phyloP scores from a whole-genome alignment of 2,329 filamentous ascomycete genomes.

The Aspergillus sp. region DNA sequence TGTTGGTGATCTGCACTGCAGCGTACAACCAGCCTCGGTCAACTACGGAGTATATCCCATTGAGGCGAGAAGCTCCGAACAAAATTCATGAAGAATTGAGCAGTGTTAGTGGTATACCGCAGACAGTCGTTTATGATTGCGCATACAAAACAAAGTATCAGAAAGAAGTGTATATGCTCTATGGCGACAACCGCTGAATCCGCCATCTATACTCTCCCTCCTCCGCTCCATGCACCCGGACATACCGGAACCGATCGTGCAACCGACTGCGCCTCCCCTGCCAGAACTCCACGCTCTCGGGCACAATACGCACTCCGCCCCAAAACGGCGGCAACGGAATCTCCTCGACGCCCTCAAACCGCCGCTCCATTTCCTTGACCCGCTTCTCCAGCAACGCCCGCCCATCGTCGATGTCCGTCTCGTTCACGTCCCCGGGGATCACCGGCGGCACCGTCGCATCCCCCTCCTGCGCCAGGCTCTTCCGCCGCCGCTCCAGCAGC shows the following conservation, averaged over 20 bases:
- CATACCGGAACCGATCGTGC: constrained; percentile 91
- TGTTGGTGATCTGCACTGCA: too few species aligned
- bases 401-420: constrained; percentile 58
- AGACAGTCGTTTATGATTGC: too few species aligned
- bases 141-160: too few species aligned
- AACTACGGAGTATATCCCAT: too few species aligned
- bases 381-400: constrained; percentile 71
- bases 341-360: constrained; percentile 70
- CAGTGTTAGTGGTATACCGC: too few species aligned
- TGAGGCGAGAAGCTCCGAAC: too few species aligned
- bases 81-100: too few species aligned
- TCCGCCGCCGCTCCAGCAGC: constrained; percentile 23
- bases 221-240: constrained; percentile 63
- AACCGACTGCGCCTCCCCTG: constrained; percentile 85
- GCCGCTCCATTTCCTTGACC: constrained; percentile 72
- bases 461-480: constrained; percentile 22
- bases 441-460: constrained; percentile 14
- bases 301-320: constrained; percentile 84
- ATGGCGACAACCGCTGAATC: constrained; percentile 41
- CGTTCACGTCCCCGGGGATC: constrained; percentile 27
- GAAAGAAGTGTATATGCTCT: constrained; percentile 4
- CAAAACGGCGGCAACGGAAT: constrained; percentile 93
- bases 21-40: too few species aligned
- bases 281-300: constrained; percentile 91
- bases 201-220: constrained; percentile 45